Evolutionary conservation across 2,329 filamentous ascomycete genomes (phyloP), one percentile per base, ranked within the genome.

Genomic region (Diaporthe velutina): DNA sequence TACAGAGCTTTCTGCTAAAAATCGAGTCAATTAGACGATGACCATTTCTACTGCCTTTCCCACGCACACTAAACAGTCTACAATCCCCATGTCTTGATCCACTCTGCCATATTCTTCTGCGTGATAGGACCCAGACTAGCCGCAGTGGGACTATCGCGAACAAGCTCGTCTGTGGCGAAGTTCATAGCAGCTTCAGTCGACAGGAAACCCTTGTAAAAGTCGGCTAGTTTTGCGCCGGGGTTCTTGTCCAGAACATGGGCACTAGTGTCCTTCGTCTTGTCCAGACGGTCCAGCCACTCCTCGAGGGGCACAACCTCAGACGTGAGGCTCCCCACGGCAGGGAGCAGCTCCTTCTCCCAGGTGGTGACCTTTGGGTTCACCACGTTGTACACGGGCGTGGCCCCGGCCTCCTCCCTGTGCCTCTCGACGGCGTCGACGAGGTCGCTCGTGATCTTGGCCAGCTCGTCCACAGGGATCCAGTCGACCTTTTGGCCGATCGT

Each of bases 381-480:
- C 22, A 74, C 58, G 42, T 74, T 74, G 50, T 74, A 74, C 2
- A 74, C 73, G 4, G 67, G 38, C 1, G 73, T 74, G 25, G 30
- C 30, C 1, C 40, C 50, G 4, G 50, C 28, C 30, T 42, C 38
- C 3, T 33, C 12, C 40, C 67, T 61, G 25, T 66, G 50, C 50
- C 38, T 30, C 40, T 74, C 73, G 22, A 76, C 72, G 4, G 76
- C 74, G 30, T 77, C 77, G 10, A 79, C 66, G 12, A 81, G 76
- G 48, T 81, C 79, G 28, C 75, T 71, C 3, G 80, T 75, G 30
- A 81, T 78, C 48, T 70, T 70, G 3, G 77, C 77, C 13, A 81
- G 76, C 66, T 75, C 75, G 35, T 81, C 79, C 1, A 81, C 80
- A 0, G 80, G 80, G 25, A 80, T 76, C 79, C 79, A 81, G 50